Evolutionary conservation across 768 basidiomycete genomes (phyloP).

Genomic region (Xanthoconium stramineum): DNA sequence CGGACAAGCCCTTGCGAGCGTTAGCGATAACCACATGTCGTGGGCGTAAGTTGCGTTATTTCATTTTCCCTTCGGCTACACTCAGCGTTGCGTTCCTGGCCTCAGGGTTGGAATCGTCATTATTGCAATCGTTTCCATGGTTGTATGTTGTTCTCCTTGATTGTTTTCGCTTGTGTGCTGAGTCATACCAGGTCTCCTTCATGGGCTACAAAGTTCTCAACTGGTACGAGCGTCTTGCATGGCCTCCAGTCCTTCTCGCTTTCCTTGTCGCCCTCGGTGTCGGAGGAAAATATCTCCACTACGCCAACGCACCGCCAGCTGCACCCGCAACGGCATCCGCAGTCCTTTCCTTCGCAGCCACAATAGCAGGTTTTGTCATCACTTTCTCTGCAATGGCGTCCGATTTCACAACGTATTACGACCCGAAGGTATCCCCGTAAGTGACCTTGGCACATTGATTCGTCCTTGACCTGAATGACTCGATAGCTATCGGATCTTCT

Average conservation of each 20-base stretch:
- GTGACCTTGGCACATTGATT: neutral
- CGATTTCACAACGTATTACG: slow-evolving; percentile 75
- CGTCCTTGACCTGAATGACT: slow-evolving; percentile 6
- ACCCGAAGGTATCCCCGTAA: slow-evolving; percentile 42
- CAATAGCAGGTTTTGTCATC: slow-evolving; percentile 70
- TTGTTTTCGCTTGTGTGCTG: neutral
- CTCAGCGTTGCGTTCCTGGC: slow-evolving; percentile 11
- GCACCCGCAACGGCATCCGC: slow-evolving; percentile 51
- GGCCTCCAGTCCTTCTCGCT: slow-evolving; percentile 76
- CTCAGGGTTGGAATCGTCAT: slow-evolving; percentile 79
- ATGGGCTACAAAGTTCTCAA: slow-evolving; percentile 64
- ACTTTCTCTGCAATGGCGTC: slow-evolving; percentile 60
- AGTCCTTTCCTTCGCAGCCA: slow-evolving; percentile 65
- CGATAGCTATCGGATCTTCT: slow-evolving; percentile 56
- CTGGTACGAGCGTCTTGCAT: slow-evolving; percentile 70
- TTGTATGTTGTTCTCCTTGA: slow-evolving; percentile 36
- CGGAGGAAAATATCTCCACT: slow-evolving; percentile 66
- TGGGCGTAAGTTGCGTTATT: slow-evolving; percentile 41
- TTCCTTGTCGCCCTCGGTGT: slow-evolving; percentile 70
- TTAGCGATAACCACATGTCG: slow-evolving; percentile 46
- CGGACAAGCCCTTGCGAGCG: slow-evolving; percentile 61
- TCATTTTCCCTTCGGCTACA: neutral
- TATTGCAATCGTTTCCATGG: slow-evolving; percentile 62
- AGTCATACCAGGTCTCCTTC: slow-evolving; percentile 48
- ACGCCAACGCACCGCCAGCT: slow-evolving; percentile 41